A percentile compares a stretch with the other conserved stretches of the same genome.
Evolutionary conservation across 2,329 filamentous ascomycete species (phyloP).

Genomic region (Emmonsiellopsis sp.): DNA sequence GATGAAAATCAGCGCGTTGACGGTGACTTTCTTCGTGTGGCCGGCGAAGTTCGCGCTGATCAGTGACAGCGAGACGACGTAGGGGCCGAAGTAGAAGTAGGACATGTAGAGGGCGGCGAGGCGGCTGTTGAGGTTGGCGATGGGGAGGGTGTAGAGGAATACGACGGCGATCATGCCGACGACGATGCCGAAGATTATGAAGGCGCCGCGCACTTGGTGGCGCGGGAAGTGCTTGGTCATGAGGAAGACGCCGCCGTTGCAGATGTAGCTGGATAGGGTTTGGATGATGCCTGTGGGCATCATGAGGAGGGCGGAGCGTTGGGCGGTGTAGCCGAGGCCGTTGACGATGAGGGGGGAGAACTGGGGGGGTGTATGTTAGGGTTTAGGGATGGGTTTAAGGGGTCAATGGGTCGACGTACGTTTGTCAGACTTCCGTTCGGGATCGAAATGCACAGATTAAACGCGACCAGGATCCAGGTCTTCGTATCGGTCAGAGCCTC

Average conservation of each 20-base stretch:
- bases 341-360: not conserved
- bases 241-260: not conserved
- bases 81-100: constrained; percentile 21
- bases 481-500: constrained; percentile 13
- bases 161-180: not conserved
- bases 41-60: constrained; percentile 38
- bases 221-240: not conserved
- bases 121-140: not conserved
- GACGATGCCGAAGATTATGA: not conserved
- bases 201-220: not conserved
- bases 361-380: not conserved
- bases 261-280: not conserved
- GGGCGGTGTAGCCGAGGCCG: not conserved
- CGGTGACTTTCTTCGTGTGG: constrained; percentile 40
- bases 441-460: not conserved
- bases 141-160: not conserved
- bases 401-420: not conserved
- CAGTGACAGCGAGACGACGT: constrained; percentile 26
- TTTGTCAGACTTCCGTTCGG: not conserved
- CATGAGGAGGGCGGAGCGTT: not conserved
- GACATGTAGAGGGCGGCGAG: constrained; percentile 22
- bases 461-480: constrained; percentile 12
- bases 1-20: constrained; percentile 36
- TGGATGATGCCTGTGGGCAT: not conserved
- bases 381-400: not conserved